A percentile compares a stretch with the other conserved stretches of the same genome.
These are phyloP conservation scores for Termitomyces titanicus DNA, from an alignment of 768 basidiomycete species.

Conservation along the genomic window DNA sequence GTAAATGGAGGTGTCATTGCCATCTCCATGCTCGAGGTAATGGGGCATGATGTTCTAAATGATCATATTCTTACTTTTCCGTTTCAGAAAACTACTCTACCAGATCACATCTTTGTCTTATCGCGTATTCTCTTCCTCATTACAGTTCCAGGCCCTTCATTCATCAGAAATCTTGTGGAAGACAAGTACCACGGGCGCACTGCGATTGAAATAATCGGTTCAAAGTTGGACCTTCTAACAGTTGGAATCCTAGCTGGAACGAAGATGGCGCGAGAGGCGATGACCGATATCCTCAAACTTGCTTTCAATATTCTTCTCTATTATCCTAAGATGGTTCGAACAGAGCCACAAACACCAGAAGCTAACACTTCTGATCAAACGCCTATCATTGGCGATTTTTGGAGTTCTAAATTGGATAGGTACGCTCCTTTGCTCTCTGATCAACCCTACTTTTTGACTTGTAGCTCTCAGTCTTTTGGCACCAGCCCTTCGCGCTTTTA, in stretches of 20 bases:
- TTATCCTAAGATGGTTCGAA: constrained; percentile 65
- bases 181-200: constrained; percentile 52
- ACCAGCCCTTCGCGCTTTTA: constrained; percentile 68
- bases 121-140: constrained; percentile 75
- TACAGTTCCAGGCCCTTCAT: constrained; percentile 50
- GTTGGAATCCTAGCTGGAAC: constrained; percentile 45
- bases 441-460: not conserved
- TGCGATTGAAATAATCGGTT: constrained; percentile 58
- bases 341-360: constrained; percentile 40
- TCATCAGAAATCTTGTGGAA: constrained; percentile 63
- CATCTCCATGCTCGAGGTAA: constrained; percentile 57
- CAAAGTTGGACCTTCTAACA: constrained; percentile 58
- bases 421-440: constrained; percentile 27
- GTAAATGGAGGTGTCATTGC: constrained; percentile 63
- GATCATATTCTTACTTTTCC: constrained; percentile 6
- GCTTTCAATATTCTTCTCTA: constrained; percentile 77
- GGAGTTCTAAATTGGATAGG: constrained; percentile 73
- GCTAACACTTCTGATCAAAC: constrained; percentile 23
- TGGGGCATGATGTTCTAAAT: not conserved
- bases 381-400: constrained; percentile 68
- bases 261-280: constrained; percentile 64
- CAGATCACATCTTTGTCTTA: constrained; percentile 69
- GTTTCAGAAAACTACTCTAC: constrained; percentile 52
- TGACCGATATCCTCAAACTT: constrained; percentile 82
- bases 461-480: constrained; percentile 53